Percentiles rank a stretch among this genome's conserved stretches.
phyloP scores from a whole-genome alignment of 306 rosid species.

The Pueraria montana region DNA sequence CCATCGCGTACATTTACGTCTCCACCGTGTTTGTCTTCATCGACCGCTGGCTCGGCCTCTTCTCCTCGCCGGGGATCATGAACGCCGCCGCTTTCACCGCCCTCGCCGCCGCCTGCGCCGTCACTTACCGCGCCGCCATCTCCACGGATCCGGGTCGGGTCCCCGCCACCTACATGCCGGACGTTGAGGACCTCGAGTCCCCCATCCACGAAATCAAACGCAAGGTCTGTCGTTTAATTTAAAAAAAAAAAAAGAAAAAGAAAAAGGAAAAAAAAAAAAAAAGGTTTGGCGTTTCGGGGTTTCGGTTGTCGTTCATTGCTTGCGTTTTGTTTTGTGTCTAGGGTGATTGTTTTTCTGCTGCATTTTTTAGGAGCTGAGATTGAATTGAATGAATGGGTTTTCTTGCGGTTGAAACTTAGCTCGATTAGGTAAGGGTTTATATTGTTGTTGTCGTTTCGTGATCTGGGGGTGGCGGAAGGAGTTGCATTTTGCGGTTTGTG shows the following conservation, averaged over 20 bases:
- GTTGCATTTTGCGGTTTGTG: background rate
- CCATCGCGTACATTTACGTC: constrained; percentile 71
- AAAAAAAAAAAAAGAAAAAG: background rate
- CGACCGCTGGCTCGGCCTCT: constrained; percentile 89
- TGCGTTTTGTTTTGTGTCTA: background rate
- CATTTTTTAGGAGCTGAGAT: constrained; percentile 13
- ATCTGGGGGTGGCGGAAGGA: background rate
- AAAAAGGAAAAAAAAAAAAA: background rate
- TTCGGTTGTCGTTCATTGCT: background rate
- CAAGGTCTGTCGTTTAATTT: constrained; percentile 63
- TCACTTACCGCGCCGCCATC: constrained; percentile 67
- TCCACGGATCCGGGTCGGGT: constrained; percentile 90
- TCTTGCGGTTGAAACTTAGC: constrained; percentile 29
- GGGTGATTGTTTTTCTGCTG: constrained; percentile 6
- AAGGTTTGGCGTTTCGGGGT: background rate
- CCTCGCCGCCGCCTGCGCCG: constrained; percentile 63
- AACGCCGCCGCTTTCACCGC: constrained; percentile 87
- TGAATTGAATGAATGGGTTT: background rate
- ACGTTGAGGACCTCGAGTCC: constrained; percentile 70
- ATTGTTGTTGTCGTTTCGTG: background rate
- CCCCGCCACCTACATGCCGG: constrained; percentile 80
- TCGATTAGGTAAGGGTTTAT: constrained; percentile 24
- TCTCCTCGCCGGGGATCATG: constrained; percentile 88
- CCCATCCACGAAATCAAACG: constrained; percentile 98
- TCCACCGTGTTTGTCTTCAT: constrained; percentile 85